These are phyloP conservation scores for Phytophthora pseudosyringae DNA, from an alignment of 352 stramenopile genomes.

Conservation along the genomic window DNA sequence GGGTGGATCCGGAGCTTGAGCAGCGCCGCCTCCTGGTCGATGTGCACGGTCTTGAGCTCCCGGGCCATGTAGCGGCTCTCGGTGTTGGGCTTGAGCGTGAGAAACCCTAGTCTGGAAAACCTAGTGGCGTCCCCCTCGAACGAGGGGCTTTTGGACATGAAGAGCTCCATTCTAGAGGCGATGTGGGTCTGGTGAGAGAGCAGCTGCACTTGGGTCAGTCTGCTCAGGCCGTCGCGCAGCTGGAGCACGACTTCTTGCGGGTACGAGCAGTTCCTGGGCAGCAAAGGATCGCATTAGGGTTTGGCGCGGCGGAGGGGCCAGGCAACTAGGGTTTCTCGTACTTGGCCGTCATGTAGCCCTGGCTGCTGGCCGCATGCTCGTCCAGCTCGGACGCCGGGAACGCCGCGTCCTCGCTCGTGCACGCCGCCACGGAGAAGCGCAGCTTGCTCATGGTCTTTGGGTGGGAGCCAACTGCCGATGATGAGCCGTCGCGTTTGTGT, in stretches of 20 bases:
- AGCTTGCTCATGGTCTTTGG: conserved; percentile 75
- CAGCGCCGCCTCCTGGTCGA: conserved; percentile 84
- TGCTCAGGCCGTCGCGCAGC: conserved; percentile 69
- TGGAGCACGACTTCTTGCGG: conserved; percentile 93
- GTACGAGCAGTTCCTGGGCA: conserved; percentile 90
- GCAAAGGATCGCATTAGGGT: conserved; percentile 6
- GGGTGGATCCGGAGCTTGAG: conserved; percentile 91
- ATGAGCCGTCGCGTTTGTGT: conserved; percentile 9
- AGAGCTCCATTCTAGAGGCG: conserved; percentile 93
- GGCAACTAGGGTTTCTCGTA: conserved; percentile 17
- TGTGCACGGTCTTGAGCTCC: conserved; percentile 94
- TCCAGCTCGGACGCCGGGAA: conserved; percentile 90
- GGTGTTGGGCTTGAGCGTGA: conserved; percentile 85
- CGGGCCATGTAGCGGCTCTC: conserved; percentile 88
- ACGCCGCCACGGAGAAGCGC: conserved; percentile 84
- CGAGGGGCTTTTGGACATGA: conserved; percentile 62
- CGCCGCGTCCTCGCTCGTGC: conserved; percentile 86
- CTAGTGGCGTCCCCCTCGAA: conserved; percentile 47
- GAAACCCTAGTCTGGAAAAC: conserved; percentile 86
- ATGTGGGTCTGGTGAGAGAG: conserved; percentile 94
- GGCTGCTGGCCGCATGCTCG: conserved; percentile 62
- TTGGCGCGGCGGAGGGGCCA: not conserved
- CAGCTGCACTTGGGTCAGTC: conserved; percentile 89
- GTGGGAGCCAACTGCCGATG: not conserved
- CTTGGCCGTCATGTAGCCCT: conserved; percentile 85